These are phyloP conservation scores for Penicillium hesseltinei DNA, from an alignment of 2,329 filamentous ascomycete genomes.

Conservation along the genomic window DNA sequence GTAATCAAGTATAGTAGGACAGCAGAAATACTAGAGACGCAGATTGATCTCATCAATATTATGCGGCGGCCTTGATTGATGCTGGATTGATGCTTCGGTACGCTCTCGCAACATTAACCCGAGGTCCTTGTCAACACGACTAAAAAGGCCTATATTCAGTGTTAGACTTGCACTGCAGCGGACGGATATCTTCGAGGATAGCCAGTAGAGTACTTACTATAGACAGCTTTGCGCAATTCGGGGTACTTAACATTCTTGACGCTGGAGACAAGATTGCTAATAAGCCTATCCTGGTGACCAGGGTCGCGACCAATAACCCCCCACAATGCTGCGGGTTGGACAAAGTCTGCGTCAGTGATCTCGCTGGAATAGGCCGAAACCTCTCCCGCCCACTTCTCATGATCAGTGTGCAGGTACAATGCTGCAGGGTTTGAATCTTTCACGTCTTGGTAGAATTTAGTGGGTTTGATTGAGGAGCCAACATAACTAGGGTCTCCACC, in stretches of 20 bases:
- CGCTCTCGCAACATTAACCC: neutral
- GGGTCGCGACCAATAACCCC: conserved; percentile 30
- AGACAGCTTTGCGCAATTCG: conserved; percentile 27
- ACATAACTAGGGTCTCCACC: conserved; percentile 59
- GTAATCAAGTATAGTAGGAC: too few relatives aligned
- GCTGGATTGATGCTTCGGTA: neutral
- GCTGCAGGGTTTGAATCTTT: neutral
- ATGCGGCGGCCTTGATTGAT: neutral
- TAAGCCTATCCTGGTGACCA: conserved; percentile 34
- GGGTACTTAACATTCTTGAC: conserved; percentile 21
- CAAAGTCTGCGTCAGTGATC: conserved; percentile 30
- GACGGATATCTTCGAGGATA: neutral
- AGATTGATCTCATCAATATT: neutral
- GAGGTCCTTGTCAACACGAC: conserved; percentile 22
- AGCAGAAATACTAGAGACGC: neutral
- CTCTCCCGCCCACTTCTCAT: conserved; percentile 32
- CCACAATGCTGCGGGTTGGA: conserved; percentile 33
- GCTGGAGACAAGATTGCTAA: conserved; percentile 29
- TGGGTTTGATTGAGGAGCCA: conserved; percentile 30
- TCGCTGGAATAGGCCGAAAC: conserved; percentile 21
- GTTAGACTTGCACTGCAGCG: neutral
- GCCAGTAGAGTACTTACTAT: conserved; percentile 23
- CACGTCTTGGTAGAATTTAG: conserved; percentile 6
- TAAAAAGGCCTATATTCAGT: conserved; percentile 17
- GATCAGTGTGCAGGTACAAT: conserved; percentile 26